Evolutionary conservation across 2,329 filamentous ascomycete species (phyloP).

Genomic region (Coniochaeta hoffmannii): DNA sequence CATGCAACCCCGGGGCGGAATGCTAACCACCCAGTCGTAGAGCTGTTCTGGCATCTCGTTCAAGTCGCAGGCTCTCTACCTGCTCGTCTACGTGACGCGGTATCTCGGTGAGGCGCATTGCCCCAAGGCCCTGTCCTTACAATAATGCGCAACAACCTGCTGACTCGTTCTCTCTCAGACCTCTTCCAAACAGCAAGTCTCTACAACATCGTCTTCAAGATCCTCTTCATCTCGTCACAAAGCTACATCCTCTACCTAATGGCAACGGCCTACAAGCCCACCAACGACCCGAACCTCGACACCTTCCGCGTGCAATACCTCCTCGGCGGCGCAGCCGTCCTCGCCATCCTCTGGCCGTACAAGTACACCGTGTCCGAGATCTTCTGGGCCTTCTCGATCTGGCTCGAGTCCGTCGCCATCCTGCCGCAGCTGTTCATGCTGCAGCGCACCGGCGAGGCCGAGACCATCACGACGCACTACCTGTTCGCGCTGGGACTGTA

Average conservation of each 20-base stretch:
- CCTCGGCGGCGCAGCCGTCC: conserved; percentile 67
- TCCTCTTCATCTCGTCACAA: conserved; percentile 85
- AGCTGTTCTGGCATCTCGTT: conserved; percentile 97
- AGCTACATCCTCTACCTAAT: conserved; percentile 97
- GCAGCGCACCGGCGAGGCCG: conserved; percentile 92
- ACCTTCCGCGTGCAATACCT: conserved; percentile 97
- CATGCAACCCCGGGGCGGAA: neutral
- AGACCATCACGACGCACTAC: conserved; percentile 99
- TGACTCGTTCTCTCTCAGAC: conserved; percentile 43
- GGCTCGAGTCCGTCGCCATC: conserved; percentile 95
- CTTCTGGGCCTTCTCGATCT: conserved; percentile 95
- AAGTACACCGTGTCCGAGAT: conserved; percentile 79
- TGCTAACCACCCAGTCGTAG: conserved; percentile 37
- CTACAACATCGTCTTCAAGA: conserved; percentile 94
- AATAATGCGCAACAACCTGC: conserved; percentile 3
- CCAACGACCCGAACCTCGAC: conserved; percentile 92
- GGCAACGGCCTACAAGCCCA: conserved; percentile 95
- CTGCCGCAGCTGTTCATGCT: conserved; percentile 97
- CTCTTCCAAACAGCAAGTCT: conserved; percentile 76
- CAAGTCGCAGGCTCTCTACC: conserved; percentile 94
- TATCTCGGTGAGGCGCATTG: conserved; percentile 63
- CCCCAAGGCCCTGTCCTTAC: neutral
- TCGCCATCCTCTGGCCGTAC: conserved; percentile 80
- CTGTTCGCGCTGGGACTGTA: conserved; percentile 89
- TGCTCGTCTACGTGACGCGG: conserved; percentile 87